Percentiles rank a stretch among this genome's conserved stretches.
Conservation (phyloP, 805 yeast species). For the Yamadazyma laniorum region DNA sequence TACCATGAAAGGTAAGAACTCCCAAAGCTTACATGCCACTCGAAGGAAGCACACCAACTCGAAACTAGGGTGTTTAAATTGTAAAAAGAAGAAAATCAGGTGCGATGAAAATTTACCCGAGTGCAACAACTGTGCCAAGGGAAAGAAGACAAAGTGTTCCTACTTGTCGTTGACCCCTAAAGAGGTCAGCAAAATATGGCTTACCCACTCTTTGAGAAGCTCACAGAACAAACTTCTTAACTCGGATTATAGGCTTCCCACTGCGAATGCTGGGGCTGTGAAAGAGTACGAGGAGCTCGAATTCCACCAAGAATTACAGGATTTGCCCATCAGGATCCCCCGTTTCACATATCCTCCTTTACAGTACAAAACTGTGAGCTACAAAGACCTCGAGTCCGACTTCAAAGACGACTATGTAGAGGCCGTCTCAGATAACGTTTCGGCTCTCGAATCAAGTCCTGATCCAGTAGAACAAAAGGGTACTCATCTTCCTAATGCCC, state of each 20-base stretch:
- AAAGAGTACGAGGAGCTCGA: conserved; percentile 14
- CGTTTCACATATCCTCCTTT: conserved; percentile 20
- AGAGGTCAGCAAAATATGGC: conserved; percentile 22
- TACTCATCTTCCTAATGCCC: conserved; percentile 5
- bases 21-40: conserved; percentile 5
- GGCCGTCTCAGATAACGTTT: neutral
- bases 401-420: conserved; percentile 13
- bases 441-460: neutral
- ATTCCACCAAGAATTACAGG: conserved; percentile 22
- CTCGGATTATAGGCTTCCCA: conserved; percentile 26
- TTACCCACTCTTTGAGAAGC: conserved; percentile 27
- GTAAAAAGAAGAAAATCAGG: conserved; percentile 30
- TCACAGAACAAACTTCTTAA: conserved; percentile 26
- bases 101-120: conserved; percentile 30
- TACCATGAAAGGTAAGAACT: conserved; percentile 1
- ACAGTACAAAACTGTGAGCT: conserved; percentile 20
- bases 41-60: conserved; percentile 30
- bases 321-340: conserved; percentile 22
- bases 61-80: conserved; percentile 29
- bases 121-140: conserved; percentile 26
- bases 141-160: conserved; percentile 27
- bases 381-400: conserved; percentile 20
- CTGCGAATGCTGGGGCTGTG: conserved; percentile 14
- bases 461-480: neutral
- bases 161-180: conserved; percentile 18